Percentiles rank a stretch among this genome's conserved stretches.
Conservation (phyloP, 2,329 filamentous ascomycete species). For the Colletotrichum tanaceti region DNA sequence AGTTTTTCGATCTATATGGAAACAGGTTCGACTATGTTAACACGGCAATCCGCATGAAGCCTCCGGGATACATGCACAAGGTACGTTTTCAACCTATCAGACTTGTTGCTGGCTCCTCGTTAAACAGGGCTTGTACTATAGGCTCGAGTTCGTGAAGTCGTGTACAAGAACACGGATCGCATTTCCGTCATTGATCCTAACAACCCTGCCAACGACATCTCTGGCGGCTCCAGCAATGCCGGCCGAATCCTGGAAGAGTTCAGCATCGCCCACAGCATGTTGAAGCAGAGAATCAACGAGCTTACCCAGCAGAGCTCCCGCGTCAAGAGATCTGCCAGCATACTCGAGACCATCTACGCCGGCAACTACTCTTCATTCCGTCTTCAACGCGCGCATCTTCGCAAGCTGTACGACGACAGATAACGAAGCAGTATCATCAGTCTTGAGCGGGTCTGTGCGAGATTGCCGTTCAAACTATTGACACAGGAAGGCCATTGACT, state of each 20-base stretch:
- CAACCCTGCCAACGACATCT: conserved; percentile 85
- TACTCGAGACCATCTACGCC: conserved; percentile 78
- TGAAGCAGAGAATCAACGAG: conserved; percentile 69
- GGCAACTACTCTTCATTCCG: conserved; percentile 84
- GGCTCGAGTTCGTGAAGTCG: conserved; percentile 47
- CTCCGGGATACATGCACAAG: conserved; percentile 82
- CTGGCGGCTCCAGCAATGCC: conserved; percentile 83
- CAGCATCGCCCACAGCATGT: conserved; percentile 66
- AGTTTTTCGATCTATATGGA: conserved; percentile 92
- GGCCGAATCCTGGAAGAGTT: conserved; percentile 76
- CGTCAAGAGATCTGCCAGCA: conserved; percentile 56
- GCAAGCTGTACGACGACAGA: conserved; percentile 58
- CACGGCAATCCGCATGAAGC: conserved; percentile 80
- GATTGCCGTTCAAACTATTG: not conserved
- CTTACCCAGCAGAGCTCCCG: conserved; percentile 53
- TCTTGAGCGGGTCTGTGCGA: conserved; percentile 2
- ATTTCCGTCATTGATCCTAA: conserved; percentile 95
- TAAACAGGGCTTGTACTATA: conserved; percentile 8
- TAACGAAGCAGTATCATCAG: conserved; percentile 17
- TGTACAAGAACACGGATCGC: conserved; percentile 72
- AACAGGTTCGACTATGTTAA: conserved; percentile 78
- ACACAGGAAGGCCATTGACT: not conserved
- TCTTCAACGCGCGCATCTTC: conserved; percentile 73
- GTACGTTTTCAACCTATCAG: conserved; percentile 55
- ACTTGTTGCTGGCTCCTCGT: not conserved